A percentile compares a stretch with the other conserved stretches of the same genome.
Conservation (phyloP, 1,139 yeast genomes). For the Yamadazyma jaroonii region DNA sequence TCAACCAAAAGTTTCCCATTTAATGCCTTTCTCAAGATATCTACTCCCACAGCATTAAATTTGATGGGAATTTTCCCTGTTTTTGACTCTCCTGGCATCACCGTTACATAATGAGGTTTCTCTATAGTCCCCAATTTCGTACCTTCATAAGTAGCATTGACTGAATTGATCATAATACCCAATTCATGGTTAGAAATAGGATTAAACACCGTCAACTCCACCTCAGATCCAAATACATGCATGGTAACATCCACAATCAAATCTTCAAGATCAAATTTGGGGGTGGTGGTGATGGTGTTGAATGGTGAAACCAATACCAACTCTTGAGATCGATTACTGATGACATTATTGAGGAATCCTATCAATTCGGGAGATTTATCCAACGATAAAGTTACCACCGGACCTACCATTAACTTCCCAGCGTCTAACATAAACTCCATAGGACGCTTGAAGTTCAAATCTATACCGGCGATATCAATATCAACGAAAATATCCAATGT, state of each 20-base stretch:
- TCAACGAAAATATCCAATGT: conserved; percentile 2
- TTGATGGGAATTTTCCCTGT: conserved; percentile 46
- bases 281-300: background rate
- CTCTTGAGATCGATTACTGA: background rate
- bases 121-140: conserved; percentile 44
- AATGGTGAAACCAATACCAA: too few species aligned
- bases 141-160: conserved; percentile 46
- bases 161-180: conserved; percentile 36
- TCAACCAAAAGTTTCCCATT: conserved; percentile 50
- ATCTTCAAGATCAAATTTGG: conserved; percentile 6
- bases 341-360: background rate
- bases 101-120: conserved; percentile 29
- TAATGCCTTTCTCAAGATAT: conserved; percentile 45
- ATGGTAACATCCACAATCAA: conserved; percentile 30
- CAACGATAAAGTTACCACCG: background rate
- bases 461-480: conserved; percentile 2
- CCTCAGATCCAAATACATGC: conserved; percentile 51
- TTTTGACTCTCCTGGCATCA: conserved; percentile 50
- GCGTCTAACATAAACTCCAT: background rate
- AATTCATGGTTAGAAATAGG: conserved; percentile 47
- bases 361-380: background rate
- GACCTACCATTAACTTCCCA: conserved; percentile 1
- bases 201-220: conserved; percentile 50
- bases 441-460: conserved; percentile 1
- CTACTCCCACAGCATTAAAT: conserved; percentile 47